Base-by-base conservation (phyloP, 495 filamentous ascomycete genomes). In the Tetracladium setigerum region DNA sequence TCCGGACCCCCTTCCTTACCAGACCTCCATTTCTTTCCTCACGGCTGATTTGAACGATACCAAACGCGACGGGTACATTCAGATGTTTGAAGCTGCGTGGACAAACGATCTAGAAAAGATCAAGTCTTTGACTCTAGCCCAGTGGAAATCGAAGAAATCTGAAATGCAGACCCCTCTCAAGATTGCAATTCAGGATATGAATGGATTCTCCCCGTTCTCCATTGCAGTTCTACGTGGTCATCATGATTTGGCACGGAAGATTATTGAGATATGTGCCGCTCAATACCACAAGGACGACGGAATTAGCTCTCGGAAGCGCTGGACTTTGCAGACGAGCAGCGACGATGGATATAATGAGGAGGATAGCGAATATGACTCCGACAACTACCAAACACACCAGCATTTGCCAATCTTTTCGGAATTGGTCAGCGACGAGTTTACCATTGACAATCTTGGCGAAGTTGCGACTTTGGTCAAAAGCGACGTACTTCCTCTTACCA, bases 401-500 rank as follows among this genome's bases (percentile, higher is more conserved):
- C 16, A 14, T 37, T n/a, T 58, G n/a, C 55, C 50, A 4, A 55
- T 58, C 12, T 55, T 41, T 34, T 47, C 41, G 3, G 56, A 59
- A 41, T 15, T 59, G n/a, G 57, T 86, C 22, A 71, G 81, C 45
- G 73, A 76, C 12, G 62, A 72, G 14, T 87, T 82, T 58, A 90
- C 84, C 0, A 70, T 86, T 46, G 83, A 89, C 3, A 77, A 85
- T 52, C 63, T 89, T 31, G 84, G 82, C 1, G 72, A 82, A 52
- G 67, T 79, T 1, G 72, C 72, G 2, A 78, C 71, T 35, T 61
- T 82, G 38, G 79, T 86, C 16, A 78, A 84, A 54, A 82, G 79
- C 44, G 56, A 67, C 10, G 61, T 72, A 4, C 67, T 67, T 18
- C 80, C 85, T 12, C 46, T 72, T 4, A 41, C 51, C 0, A 54